phyloP scores from a whole-genome alignment of 257 asterid genomes.

The Gentiana straminea region DNA sequence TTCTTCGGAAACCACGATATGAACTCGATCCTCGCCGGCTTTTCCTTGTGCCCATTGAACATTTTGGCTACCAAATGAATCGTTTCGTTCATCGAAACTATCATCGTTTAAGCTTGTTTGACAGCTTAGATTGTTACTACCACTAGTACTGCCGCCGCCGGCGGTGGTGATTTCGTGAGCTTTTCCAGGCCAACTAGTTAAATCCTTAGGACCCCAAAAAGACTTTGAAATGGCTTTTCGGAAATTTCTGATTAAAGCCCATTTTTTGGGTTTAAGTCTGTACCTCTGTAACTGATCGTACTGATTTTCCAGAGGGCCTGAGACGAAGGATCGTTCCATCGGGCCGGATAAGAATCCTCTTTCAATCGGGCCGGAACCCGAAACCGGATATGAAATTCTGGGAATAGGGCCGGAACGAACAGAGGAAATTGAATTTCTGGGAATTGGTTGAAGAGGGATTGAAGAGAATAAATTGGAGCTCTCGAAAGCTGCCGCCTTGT shows the following conservation, averaged over 20 bases:
- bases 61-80: slow-evolving; percentile 60
- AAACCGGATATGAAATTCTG: slow-evolving; percentile 24
- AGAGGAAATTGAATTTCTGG: slow-evolving; percentile 23
- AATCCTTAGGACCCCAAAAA: slow-evolving; percentile 42
- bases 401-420: slow-evolving; percentile 65
- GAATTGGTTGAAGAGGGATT: slow-evolving; percentile 80
- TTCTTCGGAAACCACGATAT: slow-evolving; percentile 74
- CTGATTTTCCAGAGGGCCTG: slow-evolving; percentile 85
- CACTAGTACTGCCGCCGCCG: slow-evolving; percentile 31
- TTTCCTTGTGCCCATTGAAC: slow-evolving; percentile 99
- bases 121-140: slow-evolving; percentile 46
- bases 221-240: slow-evolving; percentile 46
- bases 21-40: slow-evolving; percentile 94
- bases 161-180: slow-evolving; percentile 18
- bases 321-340: slow-evolving; percentile 70
- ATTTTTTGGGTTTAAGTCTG: slow-evolving; percentile 52
- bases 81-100: slow-evolving; percentile 43
- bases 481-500: slow-evolving; percentile 85
- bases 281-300: slow-evolving; percentile 64
- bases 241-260: slow-evolving; percentile 41
- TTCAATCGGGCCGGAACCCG: slow-evolving; percentile 61
- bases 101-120: slow-evolving; percentile 65
- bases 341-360: slow-evolving; percentile 96
- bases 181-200: slow-evolving; percentile 14
- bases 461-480: slow-evolving; percentile 83